phyloP scores from a whole-genome alignment of 176 grass and related monocot genomes.

The Carex littledalei region DNA sequence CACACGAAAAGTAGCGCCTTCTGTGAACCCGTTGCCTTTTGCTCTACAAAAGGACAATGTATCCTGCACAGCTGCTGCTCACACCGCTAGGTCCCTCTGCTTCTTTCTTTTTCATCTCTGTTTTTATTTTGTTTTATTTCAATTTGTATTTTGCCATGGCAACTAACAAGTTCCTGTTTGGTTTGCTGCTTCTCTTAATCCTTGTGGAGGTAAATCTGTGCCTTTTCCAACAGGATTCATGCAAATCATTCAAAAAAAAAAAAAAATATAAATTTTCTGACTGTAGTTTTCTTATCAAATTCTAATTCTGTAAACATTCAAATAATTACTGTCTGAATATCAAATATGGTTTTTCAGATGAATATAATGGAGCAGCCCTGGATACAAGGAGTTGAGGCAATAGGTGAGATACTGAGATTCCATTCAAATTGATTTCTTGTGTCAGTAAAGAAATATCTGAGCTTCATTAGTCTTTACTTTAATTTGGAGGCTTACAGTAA shows the following conservation, averaged over 20 bases:
- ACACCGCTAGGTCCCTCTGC: background rate
- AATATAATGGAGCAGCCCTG: conserved; percentile 21
- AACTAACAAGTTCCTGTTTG: background rate
- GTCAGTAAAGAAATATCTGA: background rate
- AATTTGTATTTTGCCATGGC: conserved; percentile 1
- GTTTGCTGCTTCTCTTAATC: conserved; percentile 37
- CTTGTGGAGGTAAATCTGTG: conserved; percentile 38
- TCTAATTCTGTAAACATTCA: background rate
- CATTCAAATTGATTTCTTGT: background rate
- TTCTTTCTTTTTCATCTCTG: background rate
- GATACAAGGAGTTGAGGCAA: conserved; percentile 22
- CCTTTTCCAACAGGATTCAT: background rate
- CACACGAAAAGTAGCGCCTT: background rate
- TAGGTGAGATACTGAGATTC: conserved; percentile 19
- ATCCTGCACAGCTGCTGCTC: too few relatives aligned
- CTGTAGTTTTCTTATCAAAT: background rate
- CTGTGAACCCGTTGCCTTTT: background rate
- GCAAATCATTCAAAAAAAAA: background rate
- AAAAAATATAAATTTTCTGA: background rate
- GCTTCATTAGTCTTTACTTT: background rate
- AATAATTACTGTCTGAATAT: background rate
- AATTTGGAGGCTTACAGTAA: background rate
- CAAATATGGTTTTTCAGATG: conserved; percentile 6
- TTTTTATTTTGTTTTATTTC: background rate
- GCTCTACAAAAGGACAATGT: background rate